A percentile compares a stretch with the other conserved stretches of the same genome.
phyloP scores from a whole-genome alignment of 1,284 basidiomycete genomes.

The Fereydounia khargensis region DNA sequence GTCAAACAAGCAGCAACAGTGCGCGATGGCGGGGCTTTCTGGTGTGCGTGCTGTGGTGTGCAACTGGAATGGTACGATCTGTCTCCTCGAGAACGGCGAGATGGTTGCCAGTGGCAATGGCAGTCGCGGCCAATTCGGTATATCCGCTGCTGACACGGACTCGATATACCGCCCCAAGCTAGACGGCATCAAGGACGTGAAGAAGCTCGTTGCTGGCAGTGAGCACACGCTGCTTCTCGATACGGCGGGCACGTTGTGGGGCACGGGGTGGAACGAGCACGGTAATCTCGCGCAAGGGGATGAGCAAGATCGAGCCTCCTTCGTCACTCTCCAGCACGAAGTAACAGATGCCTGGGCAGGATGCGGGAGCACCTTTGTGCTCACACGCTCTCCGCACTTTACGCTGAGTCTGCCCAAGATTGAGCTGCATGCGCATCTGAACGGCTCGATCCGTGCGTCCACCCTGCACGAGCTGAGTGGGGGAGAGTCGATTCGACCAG shows the following conservation, averaged over 20 bases:
- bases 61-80: conserved; percentile 33
- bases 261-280: conserved; percentile 38
- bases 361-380: conserved; percentile 26
- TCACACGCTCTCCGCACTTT: background rate
- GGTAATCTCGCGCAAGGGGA: conserved; percentile 37
- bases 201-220: conserved; percentile 30
- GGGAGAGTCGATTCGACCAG: conserved; percentile 1
- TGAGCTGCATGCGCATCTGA: conserved; percentile 38
- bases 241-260: conserved; percentile 11
- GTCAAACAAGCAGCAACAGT: conserved; percentile 16
- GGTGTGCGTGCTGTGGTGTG: conserved; percentile 8
- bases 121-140: no score
- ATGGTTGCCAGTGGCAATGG: conserved; percentile 10
- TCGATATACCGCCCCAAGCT: background rate
- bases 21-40: background rate
- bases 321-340: conserved; percentile 11
- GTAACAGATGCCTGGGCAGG: conserved; percentile 29
- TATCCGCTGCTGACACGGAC: conserved; percentile 1
- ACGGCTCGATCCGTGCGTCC: conserved; percentile 27
- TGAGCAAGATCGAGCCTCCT: conserved; percentile 14
- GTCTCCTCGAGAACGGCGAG: no score
- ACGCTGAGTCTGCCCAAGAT: conserved; percentile 16
- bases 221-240: conserved; percentile 27
- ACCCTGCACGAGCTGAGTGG: conserved; percentile 17
- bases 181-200: no score